Percentiles rank a stretch among this genome's conserved stretches.
Conservation (phyloP, 2,329 filamentous ascomycete species). For the Thelonectria discophora region DNA sequence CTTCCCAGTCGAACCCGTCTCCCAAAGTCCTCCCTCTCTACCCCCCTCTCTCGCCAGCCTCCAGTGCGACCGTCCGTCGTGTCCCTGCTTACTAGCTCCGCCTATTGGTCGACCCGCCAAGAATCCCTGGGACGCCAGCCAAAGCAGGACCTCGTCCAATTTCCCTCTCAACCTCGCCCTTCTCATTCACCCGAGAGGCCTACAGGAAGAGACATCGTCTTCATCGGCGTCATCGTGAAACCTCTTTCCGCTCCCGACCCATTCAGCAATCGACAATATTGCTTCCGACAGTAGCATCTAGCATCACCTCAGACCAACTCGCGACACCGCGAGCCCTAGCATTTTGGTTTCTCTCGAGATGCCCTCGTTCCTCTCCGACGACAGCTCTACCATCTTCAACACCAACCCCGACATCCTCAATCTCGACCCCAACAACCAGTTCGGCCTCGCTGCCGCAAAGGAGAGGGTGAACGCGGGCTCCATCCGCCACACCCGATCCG, state of each 20-base stretch:
- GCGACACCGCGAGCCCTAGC: constrained; percentile 27
- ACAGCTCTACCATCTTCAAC: constrained; percentile 53
- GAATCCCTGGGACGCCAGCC: constrained; percentile 40
- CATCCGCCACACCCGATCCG: constrained; percentile 53
- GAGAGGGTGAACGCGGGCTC: constrained; percentile 49
- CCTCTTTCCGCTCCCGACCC: neutral
- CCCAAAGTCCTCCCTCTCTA: constrained; percentile 17
- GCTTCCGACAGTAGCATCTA: constrained; percentile 39
- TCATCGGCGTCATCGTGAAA: neutral
- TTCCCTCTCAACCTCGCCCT: constrained; percentile 35
- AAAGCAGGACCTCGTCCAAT: constrained; percentile 41
- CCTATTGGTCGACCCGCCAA: constrained; percentile 42
- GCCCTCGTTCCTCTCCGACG: constrained; percentile 64
- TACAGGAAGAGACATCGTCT: constrained; percentile 18
- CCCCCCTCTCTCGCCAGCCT: constrained; percentile 21
- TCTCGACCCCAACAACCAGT: constrained; percentile 53
- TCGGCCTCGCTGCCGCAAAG: constrained; percentile 47
- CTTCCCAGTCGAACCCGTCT: constrained; percentile 9
- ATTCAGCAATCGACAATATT: constrained; percentile 30
- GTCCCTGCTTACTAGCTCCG: constrained; percentile 25
- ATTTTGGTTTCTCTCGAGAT: constrained; percentile 51
- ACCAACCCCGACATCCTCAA: constrained; percentile 55
- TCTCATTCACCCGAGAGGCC: constrained; percentile 35
- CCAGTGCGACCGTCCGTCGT: constrained; percentile 31
- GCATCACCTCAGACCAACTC: constrained; percentile 28